phyloP scores from a whole-genome alignment of 306 rosid species.

The Potentilla sterilis region DNA sequence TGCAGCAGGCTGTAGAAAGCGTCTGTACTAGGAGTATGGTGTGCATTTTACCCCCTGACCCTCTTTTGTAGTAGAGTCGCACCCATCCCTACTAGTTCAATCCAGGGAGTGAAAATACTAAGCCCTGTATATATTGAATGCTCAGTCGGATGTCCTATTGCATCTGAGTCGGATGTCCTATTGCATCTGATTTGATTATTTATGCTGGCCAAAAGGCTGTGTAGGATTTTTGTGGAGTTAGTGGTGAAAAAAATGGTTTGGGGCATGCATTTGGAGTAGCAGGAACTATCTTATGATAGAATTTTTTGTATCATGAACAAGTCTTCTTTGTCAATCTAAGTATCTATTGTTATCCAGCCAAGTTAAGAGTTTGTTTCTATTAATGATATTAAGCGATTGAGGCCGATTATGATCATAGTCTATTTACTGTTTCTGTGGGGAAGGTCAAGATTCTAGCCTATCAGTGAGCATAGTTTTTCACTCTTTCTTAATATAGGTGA shows the following conservation, averaged over 20 bases:
- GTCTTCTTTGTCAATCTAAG: background rate
- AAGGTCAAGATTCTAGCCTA: slow-evolving; percentile 9
- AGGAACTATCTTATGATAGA: background rate
- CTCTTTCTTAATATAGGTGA: background rate
- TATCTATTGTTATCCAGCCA: background rate
- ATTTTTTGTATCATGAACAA: background rate
- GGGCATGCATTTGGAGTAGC: background rate
- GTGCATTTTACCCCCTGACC: background rate
- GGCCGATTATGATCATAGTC: background rate
- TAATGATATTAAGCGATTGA: background rate
- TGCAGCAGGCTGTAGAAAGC: slow-evolving; percentile 34
- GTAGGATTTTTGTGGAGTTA: background rate
- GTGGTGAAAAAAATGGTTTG: background rate
- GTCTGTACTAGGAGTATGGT: slow-evolving; percentile 23
- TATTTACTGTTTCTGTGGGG: background rate
- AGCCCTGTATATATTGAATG: background rate
- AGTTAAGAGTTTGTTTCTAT: background rate
- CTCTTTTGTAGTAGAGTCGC: slow-evolving; percentile 1
- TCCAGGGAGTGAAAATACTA: background rate
- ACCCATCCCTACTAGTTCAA: background rate
- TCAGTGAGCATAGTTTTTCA: slow-evolving; percentile 10
- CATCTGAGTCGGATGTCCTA: background rate
- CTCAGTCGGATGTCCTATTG: background rate
- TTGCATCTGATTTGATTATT: background rate
- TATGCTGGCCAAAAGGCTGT: background rate